These are phyloP conservation scores for Pilobolus umbonatus DNA, from an alignment of 192 early-diverging fungal genomes.

Conservation along the genomic window DNA sequence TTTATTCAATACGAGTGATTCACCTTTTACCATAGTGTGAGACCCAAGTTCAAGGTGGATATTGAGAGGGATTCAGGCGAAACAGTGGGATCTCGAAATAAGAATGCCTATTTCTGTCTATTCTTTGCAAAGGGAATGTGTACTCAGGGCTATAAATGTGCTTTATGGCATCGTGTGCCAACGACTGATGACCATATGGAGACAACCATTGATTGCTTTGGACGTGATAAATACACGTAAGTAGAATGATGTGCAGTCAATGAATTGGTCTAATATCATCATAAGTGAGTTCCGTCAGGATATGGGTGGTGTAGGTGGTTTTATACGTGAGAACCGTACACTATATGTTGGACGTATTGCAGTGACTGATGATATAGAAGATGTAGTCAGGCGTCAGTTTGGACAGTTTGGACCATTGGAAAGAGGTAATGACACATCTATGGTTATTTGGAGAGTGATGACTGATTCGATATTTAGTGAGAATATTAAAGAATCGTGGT, in stretches of 20 bases:
- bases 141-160: slow-evolving; percentile 55
- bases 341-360: slow-evolving; percentile 70
- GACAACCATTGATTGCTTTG: slow-evolving; percentile 73
- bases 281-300: slow-evolving; percentile 54
- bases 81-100: slow-evolving; percentile 60
- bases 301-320: slow-evolving; percentile 70
- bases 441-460: no score
- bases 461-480: slow-evolving; percentile 50
- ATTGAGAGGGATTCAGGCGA: slow-evolving; percentile 61
- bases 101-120: slow-evolving; percentile 68
- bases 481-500: slow-evolving; percentile 61
- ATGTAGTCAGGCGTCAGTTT: slow-evolving; percentile 62
- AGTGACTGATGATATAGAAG: slow-evolving; percentile 37
- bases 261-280: neutral
- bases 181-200: slow-evolving; percentile 42
- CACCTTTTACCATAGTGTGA: slow-evolving; percentile 36
- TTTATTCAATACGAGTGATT: neutral
- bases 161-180: slow-evolving; percentile 50
- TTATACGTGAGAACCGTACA: slow-evolving; percentile 67
- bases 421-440: slow-evolving; percentile 58
- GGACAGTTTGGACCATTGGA: slow-evolving; percentile 74
- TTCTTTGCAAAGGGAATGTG: slow-evolving; percentile 84
- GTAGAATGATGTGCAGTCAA: neutral
- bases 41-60: slow-evolving; percentile 59
- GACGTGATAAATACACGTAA: slow-evolving; percentile 64